Evolutionary conservation across 805 yeast species (phyloP).

Genomic region (Jamesozyma rosinii): DNA sequence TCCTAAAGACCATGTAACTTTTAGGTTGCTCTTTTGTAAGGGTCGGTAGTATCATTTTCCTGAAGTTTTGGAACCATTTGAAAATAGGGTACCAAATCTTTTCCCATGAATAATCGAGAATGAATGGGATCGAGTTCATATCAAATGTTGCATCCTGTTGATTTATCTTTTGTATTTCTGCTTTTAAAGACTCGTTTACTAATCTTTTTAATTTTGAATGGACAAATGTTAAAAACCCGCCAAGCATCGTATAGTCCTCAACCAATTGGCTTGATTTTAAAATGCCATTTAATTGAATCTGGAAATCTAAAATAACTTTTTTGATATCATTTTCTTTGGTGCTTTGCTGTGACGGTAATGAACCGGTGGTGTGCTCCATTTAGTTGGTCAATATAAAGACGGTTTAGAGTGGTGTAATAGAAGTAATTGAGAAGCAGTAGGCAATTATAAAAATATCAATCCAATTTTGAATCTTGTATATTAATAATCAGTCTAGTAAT

Average conservation of each 20-base stretch:
- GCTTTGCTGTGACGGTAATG: neutral
- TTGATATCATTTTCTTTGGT: slow-evolving; percentile 6
- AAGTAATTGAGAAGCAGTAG: no score
- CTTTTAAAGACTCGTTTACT: slow-evolving; percentile 7
- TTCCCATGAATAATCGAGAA: slow-evolving; percentile 49
- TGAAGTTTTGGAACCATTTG: slow-evolving; percentile 42
- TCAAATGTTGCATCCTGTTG: slow-evolving; percentile 4
- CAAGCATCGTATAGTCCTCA: slow-evolving; percentile 23
- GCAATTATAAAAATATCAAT: neutral
- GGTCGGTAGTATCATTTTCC: slow-evolving; percentile 11
- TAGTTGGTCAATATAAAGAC: neutral
- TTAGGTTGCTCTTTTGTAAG: slow-evolving; percentile 15
- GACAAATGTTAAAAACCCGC: slow-evolving; percentile 22
- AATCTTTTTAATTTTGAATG: slow-evolving; percentile 22
- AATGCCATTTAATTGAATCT: slow-evolving; percentile 18
- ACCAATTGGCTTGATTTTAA: slow-evolving; percentile 19
- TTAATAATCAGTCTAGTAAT: neutral
- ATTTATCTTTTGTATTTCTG: slow-evolving; percentile 13
- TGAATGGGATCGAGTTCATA: slow-evolving; percentile 10
- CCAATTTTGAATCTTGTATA: neutral
- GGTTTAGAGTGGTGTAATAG: neutral
- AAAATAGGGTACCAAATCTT: slow-evolving; percentile 57
- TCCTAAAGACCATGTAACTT: slow-evolving; percentile 46
- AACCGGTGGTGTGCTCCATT: neutral
- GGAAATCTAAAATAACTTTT: slow-evolving; percentile 14